Evolutionary conservation across 83 land plant species (phyloP), one percentile per base, ranked within the genome.

Genomic region (Diphasiastrum complanatum): DNA sequence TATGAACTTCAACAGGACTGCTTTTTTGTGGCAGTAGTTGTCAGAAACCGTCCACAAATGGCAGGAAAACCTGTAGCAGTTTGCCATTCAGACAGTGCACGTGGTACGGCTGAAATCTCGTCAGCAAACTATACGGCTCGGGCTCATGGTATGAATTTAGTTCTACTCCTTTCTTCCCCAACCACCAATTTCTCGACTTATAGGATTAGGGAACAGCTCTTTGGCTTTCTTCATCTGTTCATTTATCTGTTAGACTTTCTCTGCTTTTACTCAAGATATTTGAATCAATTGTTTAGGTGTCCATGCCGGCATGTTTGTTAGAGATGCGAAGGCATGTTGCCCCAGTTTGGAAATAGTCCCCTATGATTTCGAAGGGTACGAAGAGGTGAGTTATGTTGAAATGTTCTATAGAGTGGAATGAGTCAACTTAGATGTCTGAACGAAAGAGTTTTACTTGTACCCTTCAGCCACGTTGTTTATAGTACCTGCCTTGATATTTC

Each of bases 101-200:
- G 70, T 36, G 99, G 99, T 62, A 95, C 99, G 29, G 93, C 89
- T 50, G 99, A 95, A 77, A 95, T 95, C 47, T 95, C 99, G 27
- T 95, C 99, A 50, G 97, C 99, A 64, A 95, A 95, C 54, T 95
- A 95, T 71, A 85, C 87, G 60, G 99, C 99, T 35, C 75, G 99
- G 33, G 66, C 59, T 61, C 84, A 66, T 83, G 99, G 99, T 95
- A 23, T 33, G 70, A 45, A 33, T 33, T 32, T 19, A n/a, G n/a
- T n/a, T n/a, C n/a, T n/a, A n/a, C n/a, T n/a, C n/a, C n/a, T n/a
- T n/a, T n/a, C n/a, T n/a, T 59, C 68, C 4, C 27, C 26, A 14
- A 30, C 36, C 0, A 63, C 25, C 10, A 30, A 6, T 41, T 33
- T 58, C 47, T 16, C 11, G n/a, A 32, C 24, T 46, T 2, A 41